Conservation (phyloP, 2,329 filamentous ascomycete species). For the Huntiella savannae region DNA sequence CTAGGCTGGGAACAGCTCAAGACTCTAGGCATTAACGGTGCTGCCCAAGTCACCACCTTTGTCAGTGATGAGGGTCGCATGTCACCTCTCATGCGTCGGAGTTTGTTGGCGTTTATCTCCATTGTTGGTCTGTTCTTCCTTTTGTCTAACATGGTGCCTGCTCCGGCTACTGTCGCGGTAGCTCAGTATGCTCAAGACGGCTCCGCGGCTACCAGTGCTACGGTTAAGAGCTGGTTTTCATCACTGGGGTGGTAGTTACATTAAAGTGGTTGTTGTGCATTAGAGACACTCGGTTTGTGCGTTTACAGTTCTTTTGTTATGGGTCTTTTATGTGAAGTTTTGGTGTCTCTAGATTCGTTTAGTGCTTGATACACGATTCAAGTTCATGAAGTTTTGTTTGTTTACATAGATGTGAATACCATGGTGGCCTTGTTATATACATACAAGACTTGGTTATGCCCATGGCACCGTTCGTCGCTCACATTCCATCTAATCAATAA, state of each 20-base stretch:
- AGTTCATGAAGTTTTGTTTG: too few relatives aligned
- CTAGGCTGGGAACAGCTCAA: conserved; percentile 17
- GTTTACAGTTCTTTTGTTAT: too few relatives aligned
- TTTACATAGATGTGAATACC: too few relatives aligned
- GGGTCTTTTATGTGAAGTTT: too few relatives aligned
- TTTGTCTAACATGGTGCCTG: conserved; percentile 11
- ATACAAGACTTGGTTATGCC: too few relatives aligned
- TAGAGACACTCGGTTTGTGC: not conserved
- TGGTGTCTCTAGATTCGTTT: too few relatives aligned
- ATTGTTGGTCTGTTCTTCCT: conserved; percentile 13
- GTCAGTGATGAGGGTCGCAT: conserved; percentile 14
- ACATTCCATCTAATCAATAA: too few relatives aligned
- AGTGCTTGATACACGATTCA: too few relatives aligned
- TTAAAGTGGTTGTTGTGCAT: not conserved
- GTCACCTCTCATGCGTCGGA: conserved; percentile 14
- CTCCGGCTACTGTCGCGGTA: conserved; percentile 1
- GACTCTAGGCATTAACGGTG: conserved; percentile 8
- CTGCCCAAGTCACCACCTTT: conserved; percentile 11
- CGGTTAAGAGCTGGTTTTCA: conserved; percentile 10
- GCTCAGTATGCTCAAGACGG: conserved; percentile 4
- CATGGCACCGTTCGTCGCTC: too few relatives aligned
- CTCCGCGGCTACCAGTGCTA: conserved; percentile 7
- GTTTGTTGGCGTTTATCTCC: conserved; percentile 12
- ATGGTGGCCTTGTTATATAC: too few relatives aligned
- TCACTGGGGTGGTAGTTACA: conserved; percentile 8